phyloP scores from a whole-genome alignment of 305 asterid species.

The Withania somnifera region DNA sequence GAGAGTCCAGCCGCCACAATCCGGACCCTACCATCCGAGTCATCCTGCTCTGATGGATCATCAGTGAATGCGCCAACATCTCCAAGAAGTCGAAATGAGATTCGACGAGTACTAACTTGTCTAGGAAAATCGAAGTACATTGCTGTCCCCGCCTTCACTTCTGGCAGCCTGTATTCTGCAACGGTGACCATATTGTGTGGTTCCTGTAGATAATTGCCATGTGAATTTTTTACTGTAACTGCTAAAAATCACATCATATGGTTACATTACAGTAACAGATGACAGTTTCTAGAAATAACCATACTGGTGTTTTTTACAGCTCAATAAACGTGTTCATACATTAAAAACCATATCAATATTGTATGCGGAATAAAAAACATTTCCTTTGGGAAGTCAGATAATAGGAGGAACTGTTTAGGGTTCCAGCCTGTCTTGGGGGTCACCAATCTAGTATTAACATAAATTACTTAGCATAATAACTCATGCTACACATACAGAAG shows the following conservation, averaged over 20 bases:
- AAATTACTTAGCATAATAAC: not conserved
- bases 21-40: slow-evolving; percentile 36
- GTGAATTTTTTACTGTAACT: not conserved
- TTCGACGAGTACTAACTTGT: slow-evolving; percentile 50
- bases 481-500: not conserved
- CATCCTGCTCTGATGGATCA: slow-evolving; percentile 76
- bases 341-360: not conserved
- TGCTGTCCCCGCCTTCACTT: slow-evolving; percentile 69
- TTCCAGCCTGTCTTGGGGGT: not conserved
- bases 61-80: slow-evolving; percentile 73
- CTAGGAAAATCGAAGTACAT: slow-evolving; percentile 93
- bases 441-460: not conserved
- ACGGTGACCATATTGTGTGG: slow-evolving; percentile 59
- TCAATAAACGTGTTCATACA: not conserved
- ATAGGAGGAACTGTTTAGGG: not conserved
- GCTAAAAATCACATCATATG: not conserved
- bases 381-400: not conserved
- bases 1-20: slow-evolving; percentile 72
- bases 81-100: slow-evolving; percentile 72
- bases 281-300: not conserved
- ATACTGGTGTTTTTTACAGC: not conserved
- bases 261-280: not conserved
- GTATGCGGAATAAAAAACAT: not conserved
- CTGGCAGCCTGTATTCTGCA: slow-evolving; percentile 84
- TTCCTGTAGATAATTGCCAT: slow-evolving; percentile 35